Base-by-base conservation (phyloP, 768 basidiomycete genomes). In the Sarcodon aspratus region DNA sequence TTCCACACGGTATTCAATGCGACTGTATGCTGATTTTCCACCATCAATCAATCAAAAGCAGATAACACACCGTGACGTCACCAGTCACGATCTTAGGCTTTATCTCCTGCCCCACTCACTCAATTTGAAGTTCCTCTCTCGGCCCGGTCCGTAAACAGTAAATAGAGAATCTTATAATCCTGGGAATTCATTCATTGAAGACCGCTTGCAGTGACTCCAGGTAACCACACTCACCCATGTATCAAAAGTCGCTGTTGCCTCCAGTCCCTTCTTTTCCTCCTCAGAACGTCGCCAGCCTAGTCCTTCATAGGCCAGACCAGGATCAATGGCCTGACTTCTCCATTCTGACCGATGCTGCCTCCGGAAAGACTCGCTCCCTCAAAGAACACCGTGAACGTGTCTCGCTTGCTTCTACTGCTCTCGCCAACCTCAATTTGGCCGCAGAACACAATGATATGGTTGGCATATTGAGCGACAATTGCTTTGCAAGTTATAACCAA, bases 391-490 rank as follows among this genome's bases (percentile, higher is more conserved):
- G 12, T 6, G 17, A 45, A 42, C 53, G 53, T 15, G 50, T 46
- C 54, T 52, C 50, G 48, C 48, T 27, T 18, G 52, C n/a, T 36
- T 34, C 18, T 33, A 31, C 21, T 27, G 18, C 47, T 10, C 43
- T 42, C 38, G 73, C 65, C 2, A 59, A 65, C 0, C 65, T 84
- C 1, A 82, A 74, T 0, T 57, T 88, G 9, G 56, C 61, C 6
- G 60, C 61, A 0, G 66, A 66, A 37, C 66, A 72, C 15, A 69
- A 68, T 0, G 80, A 83, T 47, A 74, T 85, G 18, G 69, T 86
- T 15, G 86, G 82, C 6, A 75, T 89, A 12, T 72, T 86, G 58
- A 77, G 76, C 61, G 73, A 81, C 43, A 89, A 88, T 58, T 80
- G 74, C 34, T 58, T 79, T 60, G 86, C 85, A 62, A 53, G 77